Evolutionary conservation across 202 grass and related monocot species (phyloP).

Genomic region (Sporobolus alterniflorus): DNA sequence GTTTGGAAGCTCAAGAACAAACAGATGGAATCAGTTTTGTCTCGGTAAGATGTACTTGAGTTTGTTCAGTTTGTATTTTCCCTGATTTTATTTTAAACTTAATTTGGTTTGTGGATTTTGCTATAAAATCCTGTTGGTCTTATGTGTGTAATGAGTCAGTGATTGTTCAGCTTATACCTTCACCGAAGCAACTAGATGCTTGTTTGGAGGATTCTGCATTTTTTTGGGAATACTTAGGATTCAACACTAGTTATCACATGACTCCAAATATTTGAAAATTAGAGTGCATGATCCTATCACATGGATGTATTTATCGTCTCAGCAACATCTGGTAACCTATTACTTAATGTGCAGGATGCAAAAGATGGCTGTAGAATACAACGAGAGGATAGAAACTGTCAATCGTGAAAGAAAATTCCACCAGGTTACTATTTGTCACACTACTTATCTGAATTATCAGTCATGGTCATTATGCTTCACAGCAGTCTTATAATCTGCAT

Average conservation of each 20-base stretch:
- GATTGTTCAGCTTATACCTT: conserved; percentile 6
- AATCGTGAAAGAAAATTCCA: conserved; percentile 97
- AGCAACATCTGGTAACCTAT: conserved; percentile 8
- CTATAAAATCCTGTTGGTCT: neutral
- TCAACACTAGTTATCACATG: neutral
- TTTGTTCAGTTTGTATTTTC: conserved; percentile 24
- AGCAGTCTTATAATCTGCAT: conserved; percentile 14
- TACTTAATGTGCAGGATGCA: conserved; percentile 65
- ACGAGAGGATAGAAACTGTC: conserved; percentile 90
- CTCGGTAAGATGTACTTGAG: conserved; percentile 60
- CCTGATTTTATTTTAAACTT: conserved; percentile 20
- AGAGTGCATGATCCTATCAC: neutral
- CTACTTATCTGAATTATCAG: conserved; percentile 8
- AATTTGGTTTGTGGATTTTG: neutral
- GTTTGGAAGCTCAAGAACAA: conserved; percentile 95
- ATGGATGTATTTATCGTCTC: conserved; percentile 8
- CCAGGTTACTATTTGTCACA: conserved; percentile 51
- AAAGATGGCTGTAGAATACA: conserved; percentile 79
- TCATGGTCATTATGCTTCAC: neutral
- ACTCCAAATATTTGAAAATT: conserved; percentile 11
- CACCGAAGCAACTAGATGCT: neutral
- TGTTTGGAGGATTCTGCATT: too few species aligned
- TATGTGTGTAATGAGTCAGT: conserved; percentile 3
- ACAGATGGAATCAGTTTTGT: conserved; percentile 90
- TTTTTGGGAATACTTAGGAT: too few species aligned